Percentiles rank a stretch among this genome's conserved stretches.
Evolutionary conservation across 352 stramenopile genomes (phyloP).

Genomic region (Phytophthora tubulina): DNA sequence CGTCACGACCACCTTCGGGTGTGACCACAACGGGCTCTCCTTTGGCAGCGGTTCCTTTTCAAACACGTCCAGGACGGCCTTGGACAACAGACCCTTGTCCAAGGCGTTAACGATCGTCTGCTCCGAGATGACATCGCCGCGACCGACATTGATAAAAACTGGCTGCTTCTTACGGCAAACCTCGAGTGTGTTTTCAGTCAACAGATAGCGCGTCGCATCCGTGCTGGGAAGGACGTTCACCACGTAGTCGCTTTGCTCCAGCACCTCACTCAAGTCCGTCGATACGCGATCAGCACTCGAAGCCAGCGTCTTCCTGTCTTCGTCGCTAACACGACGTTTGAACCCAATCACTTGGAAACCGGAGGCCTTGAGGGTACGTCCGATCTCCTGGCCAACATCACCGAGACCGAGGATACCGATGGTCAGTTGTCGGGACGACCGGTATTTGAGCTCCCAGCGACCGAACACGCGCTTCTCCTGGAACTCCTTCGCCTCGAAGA

Average conservation of each 20-base stretch:
- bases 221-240: conserved; percentile 90
- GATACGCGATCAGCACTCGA: conserved; percentile 53
- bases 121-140: conserved; percentile 84
- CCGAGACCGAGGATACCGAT: conserved; percentile 70
- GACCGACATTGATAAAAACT: conserved; percentile 89
- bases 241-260: conserved; percentile 75
- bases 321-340: conserved; percentile 58
- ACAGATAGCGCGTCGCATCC: conserved; percentile 65
- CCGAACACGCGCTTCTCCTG: conserved; percentile 46
- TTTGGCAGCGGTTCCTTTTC: conserved; percentile 57
- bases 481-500: conserved; percentile 49
- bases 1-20: conserved; percentile 76
- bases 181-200: conserved; percentile 61
- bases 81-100: conserved; percentile 67
- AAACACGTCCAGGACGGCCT: conserved; percentile 66
- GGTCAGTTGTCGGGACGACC: conserved; percentile 52
- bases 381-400: conserved; percentile 71
- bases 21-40: conserved; percentile 69
- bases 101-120: conserved; percentile 69
- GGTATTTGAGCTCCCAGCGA: conserved; percentile 51
- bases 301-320: conserved; percentile 23
- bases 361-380: conserved; percentile 52
- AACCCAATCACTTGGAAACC: conserved; percentile 76
- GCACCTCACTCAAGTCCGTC: conserved; percentile 54
- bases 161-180: conserved; percentile 61